Percentiles rank a stretch among this genome's conserved stretches.
Conservation (phyloP, 345 rosid genomes). For the Gossypium raimondii region DNA sequence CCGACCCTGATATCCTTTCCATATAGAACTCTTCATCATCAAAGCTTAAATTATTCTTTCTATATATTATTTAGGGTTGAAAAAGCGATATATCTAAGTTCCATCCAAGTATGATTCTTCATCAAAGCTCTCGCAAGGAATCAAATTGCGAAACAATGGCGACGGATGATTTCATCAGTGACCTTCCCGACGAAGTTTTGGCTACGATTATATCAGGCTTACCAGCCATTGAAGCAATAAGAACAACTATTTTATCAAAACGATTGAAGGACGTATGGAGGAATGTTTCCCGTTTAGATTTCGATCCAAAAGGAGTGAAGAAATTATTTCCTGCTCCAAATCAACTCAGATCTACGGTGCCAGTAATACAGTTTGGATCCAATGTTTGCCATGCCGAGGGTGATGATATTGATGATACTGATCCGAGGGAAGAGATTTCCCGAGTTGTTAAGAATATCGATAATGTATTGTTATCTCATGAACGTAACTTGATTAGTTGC, state of each 20-base stretch:
- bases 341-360: no score
- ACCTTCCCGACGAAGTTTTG: background rate
- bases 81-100: no score
- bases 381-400: no score
- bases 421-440: background rate
- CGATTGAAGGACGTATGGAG: background rate
- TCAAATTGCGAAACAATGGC: background rate
- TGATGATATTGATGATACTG: no score
- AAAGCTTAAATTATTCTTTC: no score
- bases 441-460: background rate
- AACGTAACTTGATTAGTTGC: background rate
- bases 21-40: no score
- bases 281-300: background rate
- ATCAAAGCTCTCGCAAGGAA: no score
- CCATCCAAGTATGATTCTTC: no score
- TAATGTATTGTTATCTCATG: background rate
- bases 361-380: no score
- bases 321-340: background rate
- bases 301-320: background rate
- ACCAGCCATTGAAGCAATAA: background rate
- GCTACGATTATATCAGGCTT: background rate
- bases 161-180: background rate
- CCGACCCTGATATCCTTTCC: no score
- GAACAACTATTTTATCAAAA: conserved; percentile 4
- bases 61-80: no score